Evolutionary conservation across 768 basidiomycete genomes (phyloP).

Genomic region (Mycena chlorophos): DNA sequence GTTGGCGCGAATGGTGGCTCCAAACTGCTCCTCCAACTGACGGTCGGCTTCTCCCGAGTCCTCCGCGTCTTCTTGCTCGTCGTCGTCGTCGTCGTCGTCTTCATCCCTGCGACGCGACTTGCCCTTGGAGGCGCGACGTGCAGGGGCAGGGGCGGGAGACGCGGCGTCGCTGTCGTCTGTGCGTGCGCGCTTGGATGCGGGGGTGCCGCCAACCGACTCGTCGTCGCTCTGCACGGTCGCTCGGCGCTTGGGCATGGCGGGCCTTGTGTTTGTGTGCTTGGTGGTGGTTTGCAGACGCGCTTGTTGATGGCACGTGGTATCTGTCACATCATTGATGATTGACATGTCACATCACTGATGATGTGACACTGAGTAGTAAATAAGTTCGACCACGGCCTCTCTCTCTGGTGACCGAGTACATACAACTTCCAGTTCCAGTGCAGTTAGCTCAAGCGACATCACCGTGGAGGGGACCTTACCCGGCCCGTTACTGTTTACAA

Average conservation of each 20-base stretch:
- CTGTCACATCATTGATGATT: not conserved
- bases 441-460: too few species aligned
- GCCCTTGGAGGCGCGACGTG: slow-evolving; percentile 28
- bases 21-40: slow-evolving; percentile 62
- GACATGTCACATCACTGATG: not conserved
- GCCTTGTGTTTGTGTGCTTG: too few species aligned
- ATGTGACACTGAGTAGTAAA: too few species aligned
- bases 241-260: slow-evolving; percentile 58
- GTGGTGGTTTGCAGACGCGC: slow-evolving; percentile 2
- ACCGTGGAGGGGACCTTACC: too few species aligned
- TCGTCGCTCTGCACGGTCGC: slow-evolving; percentile 45
- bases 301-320: slow-evolving; percentile 11
- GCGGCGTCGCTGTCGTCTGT: slow-evolving; percentile 40
- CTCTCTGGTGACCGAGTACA: too few species aligned
- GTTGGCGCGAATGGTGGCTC: slow-evolving; percentile 53
- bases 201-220: slow-evolving; percentile 33
- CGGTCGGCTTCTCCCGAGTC: slow-evolving; percentile 61
- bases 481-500: slow-evolving; percentile 27
- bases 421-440: too few species aligned
- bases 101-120: slow-evolving; percentile 35
- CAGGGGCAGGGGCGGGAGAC: slow-evolving; percentile 20
- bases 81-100: slow-evolving; percentile 33
- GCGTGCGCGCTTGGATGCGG: slow-evolving; percentile 45
- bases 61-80: slow-evolving; percentile 34
- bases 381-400: too few species aligned